These are phyloP conservation scores for Papiliotrema nemorosa DNA, from an alignment of 1,284 basidiomycete genomes.

Conservation along the genomic window DNA sequence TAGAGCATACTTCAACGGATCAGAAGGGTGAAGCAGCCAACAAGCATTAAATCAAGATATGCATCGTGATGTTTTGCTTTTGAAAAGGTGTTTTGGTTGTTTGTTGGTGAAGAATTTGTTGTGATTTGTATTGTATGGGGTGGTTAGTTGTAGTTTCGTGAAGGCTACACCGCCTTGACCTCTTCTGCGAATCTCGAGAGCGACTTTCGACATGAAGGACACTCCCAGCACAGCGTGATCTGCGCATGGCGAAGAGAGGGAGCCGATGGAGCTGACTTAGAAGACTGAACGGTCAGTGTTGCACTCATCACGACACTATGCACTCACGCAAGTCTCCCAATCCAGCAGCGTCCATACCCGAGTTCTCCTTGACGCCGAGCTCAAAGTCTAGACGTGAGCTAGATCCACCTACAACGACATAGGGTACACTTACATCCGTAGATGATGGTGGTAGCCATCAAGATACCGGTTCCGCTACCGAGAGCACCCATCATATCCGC, in stretches of 20 bases:
- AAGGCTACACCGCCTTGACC: too few species aligned
- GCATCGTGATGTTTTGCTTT: background rate
- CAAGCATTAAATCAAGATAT: too few species aligned
- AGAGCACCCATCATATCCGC: conserved; percentile 97
- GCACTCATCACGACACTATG: background rate
- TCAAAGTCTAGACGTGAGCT: conserved; percentile 49
- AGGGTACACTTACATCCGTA: conserved; percentile 73
- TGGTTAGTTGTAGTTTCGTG: background rate
- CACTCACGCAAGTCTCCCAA: conserved; percentile 50
- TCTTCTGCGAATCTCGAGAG: too few species aligned
- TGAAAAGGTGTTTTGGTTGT: background rate
- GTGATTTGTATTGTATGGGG: too few species aligned
- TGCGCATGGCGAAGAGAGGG: too few species aligned
- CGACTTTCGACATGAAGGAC: too few species aligned
- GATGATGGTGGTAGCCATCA: conserved; percentile 97
- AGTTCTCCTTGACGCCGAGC: conserved; percentile 54
- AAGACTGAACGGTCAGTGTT: background rate
- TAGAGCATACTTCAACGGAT: too few species aligned
- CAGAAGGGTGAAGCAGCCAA: too few species aligned
- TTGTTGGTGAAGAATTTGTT: background rate
- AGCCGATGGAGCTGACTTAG: background rate
- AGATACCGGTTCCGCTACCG: conserved; percentile 93
- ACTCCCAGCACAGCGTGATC: too few species aligned
- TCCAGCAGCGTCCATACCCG: conserved; percentile 50
- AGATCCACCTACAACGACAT: background rate